Base-by-base conservation (phyloP, 257 asterid genomes). In the Nicotiana tomentosiformis region DNA sequence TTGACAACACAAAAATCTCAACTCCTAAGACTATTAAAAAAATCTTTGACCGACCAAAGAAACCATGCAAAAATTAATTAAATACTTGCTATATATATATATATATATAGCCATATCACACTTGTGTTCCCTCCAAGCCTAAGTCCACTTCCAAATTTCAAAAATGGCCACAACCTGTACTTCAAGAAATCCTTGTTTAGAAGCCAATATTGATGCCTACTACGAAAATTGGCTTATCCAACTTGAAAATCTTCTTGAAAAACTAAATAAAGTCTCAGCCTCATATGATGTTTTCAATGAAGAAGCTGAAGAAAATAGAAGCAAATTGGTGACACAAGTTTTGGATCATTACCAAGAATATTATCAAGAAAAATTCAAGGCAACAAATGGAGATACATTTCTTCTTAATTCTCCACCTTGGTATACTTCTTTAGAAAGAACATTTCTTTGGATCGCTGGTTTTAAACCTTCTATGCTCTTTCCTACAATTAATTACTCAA, bases 381-480 rank as follows among this genome's bases (percentile, higher is more conserved):
- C 72, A 5, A 83, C 82, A 3, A 83, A 37, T 2, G 72, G 81
- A 37, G 81, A 86, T 57, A 84, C 32, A 2, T 64, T 84, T 17
- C 33, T 66, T 16, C 39, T 86, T 18, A 66, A 83, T 17, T 80
- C 83, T 49, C 69, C 88, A 2, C 91, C 91, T 37, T 88, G 91
- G 88, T 8, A 82, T 16, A 86, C 66, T 30, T 69, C 83, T 17
- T 81, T 84, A 10, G 89, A 88, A 72, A 57, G 16, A 17, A 29
- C 83, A 0, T 53, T 86, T 1, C 64, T 66, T 0, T 88, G 89
- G 88, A 29, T 88, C 1, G 58, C 82, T 17, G 85, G 83, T 55
- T 88, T 88, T 86, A 86, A 66, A 30, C 89, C 91, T 0, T 80
- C 88, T 12, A 58, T 76, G 23, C 49, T 83, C 15, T 84, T 81